These are phyloP conservation scores for Phialophora chinensis DNA, from an alignment of 2,329 filamentous ascomycete genomes.

Conservation along the genomic window DNA sequence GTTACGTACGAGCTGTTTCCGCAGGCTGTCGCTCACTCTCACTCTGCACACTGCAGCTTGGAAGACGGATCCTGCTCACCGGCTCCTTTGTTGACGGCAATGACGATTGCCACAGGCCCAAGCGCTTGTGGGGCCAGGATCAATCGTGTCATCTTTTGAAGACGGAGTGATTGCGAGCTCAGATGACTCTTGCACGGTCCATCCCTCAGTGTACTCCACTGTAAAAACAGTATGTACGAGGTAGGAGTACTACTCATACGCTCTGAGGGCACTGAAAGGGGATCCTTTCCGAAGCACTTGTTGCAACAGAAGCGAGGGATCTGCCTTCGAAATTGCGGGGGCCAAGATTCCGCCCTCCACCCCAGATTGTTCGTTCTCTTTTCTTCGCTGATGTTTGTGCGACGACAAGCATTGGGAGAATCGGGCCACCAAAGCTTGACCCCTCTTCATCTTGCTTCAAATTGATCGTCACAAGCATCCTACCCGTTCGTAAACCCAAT, in stretches of 20 bases:
- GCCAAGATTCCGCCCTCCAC: not conserved
- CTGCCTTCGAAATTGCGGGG: not conserved
- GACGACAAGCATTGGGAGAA: not conserved
- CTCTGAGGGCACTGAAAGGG: too few relatives aligned
- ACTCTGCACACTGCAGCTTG: too few relatives aligned
- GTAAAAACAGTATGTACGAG: too few relatives aligned
- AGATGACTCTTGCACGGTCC: too few relatives aligned
- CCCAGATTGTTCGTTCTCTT: not conserved
- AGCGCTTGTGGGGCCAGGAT: not conserved
- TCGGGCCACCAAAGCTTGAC: constrained; percentile 4
- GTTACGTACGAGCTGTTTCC: too few relatives aligned
- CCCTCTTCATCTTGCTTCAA: not conserved
- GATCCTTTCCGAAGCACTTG: too few relatives aligned
- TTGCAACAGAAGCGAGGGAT: not conserved
- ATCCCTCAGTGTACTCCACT: too few relatives aligned
- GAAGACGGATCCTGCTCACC: not conserved
- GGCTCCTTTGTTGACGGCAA: not conserved
- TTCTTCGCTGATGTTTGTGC: not conserved
- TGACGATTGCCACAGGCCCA: not conserved
- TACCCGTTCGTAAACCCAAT: not conserved
- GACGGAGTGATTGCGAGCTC: too few relatives aligned
- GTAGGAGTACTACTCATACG: too few relatives aligned
- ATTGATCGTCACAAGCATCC: not conserved
- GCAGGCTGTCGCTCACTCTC: too few relatives aligned
- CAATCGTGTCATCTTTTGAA: too few relatives aligned